Base-by-base conservation (phyloP, 208 protist genomes). In the Tritrichomonas foetus region DNA sequence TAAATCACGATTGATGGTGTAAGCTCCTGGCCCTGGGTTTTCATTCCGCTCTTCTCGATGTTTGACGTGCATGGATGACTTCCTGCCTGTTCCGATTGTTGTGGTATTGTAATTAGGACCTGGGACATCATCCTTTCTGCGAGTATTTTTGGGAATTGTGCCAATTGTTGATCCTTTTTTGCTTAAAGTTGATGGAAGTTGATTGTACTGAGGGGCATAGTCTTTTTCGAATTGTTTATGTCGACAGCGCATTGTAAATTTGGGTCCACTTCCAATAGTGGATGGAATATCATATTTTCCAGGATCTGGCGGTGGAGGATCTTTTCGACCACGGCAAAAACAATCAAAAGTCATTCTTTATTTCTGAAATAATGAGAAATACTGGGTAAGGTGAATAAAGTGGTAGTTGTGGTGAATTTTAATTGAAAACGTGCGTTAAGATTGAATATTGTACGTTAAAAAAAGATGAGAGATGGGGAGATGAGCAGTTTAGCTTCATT, bases 341-440 rank as follows among this genome's bases (percentile, higher is more conserved):
- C 25, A 36, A 25, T 44, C 27, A 53, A 84, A 84, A 53, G 74
- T 84, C 74, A 84, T 84, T 78, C 33, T 72, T 72, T n/a, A 72
- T 36, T 9, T 64, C 9, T 22, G 22, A 22, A 64, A 64, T 27
- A 64, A 27, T 64, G 9, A 27, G 57, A 27, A 64, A 64, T n/a
- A n/a, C n/a, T n/a, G n/a, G n/a, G n/a, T n/a, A n/a, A n/a, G n/a
- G n/a, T n/a, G n/a, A n/a, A n/a, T n/a, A n/a, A n/a, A n/a, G n/a
- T n/a, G n/a, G n/a, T n/a, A n/a, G n/a, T n/a, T n/a, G n/a, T n/a
- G n/a, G n/a, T n/a, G n/a, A n/a, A n/a, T n/a, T n/a, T n/a, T n/a
- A n/a, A n/a, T n/a, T n/a, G n/a, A n/a, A n/a, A n/a, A n/a, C n/a
- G n/a, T n/a, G n/a, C n/a, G n/a, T n/a, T n/a, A n/a, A n/a, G n/a